Evolutionary conservation across 768 basidiomycete species (phyloP).

Genomic region (Hypholoma fasciculare): DNA sequence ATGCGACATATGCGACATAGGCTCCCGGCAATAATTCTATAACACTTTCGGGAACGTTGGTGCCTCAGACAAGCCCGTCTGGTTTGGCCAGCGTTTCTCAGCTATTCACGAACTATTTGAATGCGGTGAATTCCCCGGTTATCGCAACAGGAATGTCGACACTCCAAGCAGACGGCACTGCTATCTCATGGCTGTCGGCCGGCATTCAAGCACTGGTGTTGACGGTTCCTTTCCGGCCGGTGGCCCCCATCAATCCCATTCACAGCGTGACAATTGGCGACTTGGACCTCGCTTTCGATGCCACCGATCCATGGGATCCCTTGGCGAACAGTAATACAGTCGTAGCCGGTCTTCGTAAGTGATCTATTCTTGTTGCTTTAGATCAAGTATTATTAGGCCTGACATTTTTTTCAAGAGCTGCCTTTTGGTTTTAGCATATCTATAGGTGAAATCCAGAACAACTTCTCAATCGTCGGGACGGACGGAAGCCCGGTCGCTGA

Average conservation of each 20-base stretch:
- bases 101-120: constrained; percentile 73
- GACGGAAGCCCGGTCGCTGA: constrained; percentile 54
- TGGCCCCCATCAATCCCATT: constrained; percentile 59
- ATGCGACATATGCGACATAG: constrained; percentile 27
- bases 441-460: constrained; percentile 63
- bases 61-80: constrained; percentile 47
- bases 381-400: background rate
- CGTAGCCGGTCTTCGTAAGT: constrained; percentile 54
- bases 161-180: constrained; percentile 51
- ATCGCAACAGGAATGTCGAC: constrained; percentile 62
- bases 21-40: constrained; percentile 56
- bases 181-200: constrained; percentile 65
- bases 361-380: background rate
- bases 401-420: constrained; percentile 41
- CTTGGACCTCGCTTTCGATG: constrained; percentile 56
- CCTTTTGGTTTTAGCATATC: constrained; percentile 70
- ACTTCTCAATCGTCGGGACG: constrained; percentile 55
- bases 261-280: constrained; percentile 61
- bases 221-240: constrained; percentile 59
- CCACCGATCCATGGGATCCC: constrained; percentile 57
- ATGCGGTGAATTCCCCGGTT: constrained; percentile 58
- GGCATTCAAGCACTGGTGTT: constrained; percentile 60
- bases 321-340: constrained; percentile 58
- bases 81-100: constrained; percentile 53
- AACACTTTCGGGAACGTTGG: constrained; percentile 54